These are phyloP conservation scores for Schoenoplectus triqueter DNA, from an alignment of 202 grass and related monocot species.

Conservation along the genomic window DNA sequence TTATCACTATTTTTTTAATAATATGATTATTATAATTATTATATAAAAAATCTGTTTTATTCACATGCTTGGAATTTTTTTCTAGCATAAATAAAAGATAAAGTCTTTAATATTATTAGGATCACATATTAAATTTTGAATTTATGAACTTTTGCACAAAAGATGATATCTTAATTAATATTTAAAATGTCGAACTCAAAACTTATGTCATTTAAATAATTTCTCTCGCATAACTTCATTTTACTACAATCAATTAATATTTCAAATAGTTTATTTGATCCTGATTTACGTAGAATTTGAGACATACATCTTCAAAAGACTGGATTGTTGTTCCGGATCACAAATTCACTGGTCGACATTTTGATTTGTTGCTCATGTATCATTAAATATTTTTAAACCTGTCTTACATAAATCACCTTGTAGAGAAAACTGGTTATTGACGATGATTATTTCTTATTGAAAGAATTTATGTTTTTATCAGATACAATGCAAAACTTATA, in stretches of 20 bases:
- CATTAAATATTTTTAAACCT: too few relatives aligned
- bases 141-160: not conserved
- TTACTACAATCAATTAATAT: not conserved
- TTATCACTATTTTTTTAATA: too few relatives aligned
- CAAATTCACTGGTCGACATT: not conserved
- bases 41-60: too few relatives aligned
- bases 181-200: not conserved
- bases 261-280: not conserved
- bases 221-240: not conserved
- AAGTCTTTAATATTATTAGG: not conserved
- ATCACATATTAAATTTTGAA: not conserved
- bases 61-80: not conserved
- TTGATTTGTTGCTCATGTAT: too few relatives aligned
- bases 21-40: too few relatives aligned
- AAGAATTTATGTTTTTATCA: too few relatives aligned
- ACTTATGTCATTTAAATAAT: not conserved
- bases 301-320: not conserved
- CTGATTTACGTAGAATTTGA: not conserved
- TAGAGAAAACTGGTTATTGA: too few relatives aligned
- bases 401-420: too few relatives aligned
- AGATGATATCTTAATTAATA: not conserved
- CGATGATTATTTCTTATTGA: too few relatives aligned
- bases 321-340: not conserved
- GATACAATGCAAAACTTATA: too few relatives aligned
- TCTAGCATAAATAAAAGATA: not conserved